Conservation (phyloP, 2,329 filamentous ascomycete genomes). For the Trichoderma arundinaceum region DNA sequence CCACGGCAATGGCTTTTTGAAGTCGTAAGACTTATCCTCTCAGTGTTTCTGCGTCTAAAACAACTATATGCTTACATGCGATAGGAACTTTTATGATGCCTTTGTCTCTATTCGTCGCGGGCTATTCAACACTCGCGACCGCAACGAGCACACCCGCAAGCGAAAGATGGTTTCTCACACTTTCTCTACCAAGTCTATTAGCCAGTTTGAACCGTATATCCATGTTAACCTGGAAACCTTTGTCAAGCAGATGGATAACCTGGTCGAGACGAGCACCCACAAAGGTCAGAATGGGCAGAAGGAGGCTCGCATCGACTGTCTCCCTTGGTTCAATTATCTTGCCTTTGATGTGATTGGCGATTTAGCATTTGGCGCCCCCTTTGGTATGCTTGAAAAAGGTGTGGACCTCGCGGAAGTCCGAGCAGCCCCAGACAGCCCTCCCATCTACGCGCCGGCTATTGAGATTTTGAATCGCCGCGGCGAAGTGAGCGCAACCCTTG, state of each 20-base stretch:
- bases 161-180: conserved; percentile 87
- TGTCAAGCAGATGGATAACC: conserved; percentile 71
- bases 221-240: conserved; percentile 78
- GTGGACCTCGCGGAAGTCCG: conserved; percentile 78
- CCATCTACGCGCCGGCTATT: conserved; percentile 77
- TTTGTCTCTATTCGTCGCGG: conserved; percentile 87
- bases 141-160: conserved; percentile 83
- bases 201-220: conserved; percentile 89
- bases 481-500: conserved; percentile 82
- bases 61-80: neutral
- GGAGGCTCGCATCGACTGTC: conserved; percentile 71
- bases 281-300: conserved; percentile 60
- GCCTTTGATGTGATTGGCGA: conserved; percentile 59
- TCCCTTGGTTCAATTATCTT: conserved; percentile 72
- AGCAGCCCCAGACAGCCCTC: conserved; percentile 61
- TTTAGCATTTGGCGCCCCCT: conserved; percentile 58
- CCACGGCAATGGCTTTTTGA: conserved; percentile 76
- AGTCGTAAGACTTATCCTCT: conserved; percentile 55
- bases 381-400: conserved; percentile 75
- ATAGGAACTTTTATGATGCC: conserved; percentile 84
- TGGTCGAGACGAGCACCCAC: conserved; percentile 55
- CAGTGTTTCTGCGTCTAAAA: neutral
- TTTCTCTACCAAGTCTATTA: conserved; percentile 80
- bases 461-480: conserved; percentile 88
- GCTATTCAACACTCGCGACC: conserved; percentile 87